Evolutionary conservation across 2,329 filamentous ascomycete species (phyloP).

Genomic region (Bipolaris oryzae): DNA sequence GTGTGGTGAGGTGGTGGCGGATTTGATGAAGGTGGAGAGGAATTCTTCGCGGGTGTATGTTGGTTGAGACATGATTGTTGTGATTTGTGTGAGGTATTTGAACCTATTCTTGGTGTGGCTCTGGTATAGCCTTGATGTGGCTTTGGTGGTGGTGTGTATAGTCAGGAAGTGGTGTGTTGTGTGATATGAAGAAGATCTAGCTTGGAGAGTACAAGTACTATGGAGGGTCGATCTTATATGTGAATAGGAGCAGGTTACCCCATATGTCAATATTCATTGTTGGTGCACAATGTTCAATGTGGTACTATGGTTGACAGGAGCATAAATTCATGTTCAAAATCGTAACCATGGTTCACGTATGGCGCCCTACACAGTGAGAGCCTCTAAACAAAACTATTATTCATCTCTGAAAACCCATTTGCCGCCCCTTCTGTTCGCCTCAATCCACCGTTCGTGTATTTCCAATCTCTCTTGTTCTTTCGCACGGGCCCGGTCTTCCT

Average conservation of each 20-base stretch:
- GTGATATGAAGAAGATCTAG: neutral
- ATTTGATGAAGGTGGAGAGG: neutral
- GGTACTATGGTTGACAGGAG: neutral
- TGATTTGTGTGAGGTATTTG: neutral
- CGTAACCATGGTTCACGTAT: neutral
- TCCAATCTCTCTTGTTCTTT: slow-evolving; percentile 66
- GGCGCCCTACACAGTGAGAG: neutral
- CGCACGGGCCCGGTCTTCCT: slow-evolving; percentile 68
- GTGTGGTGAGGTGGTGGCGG: neutral
- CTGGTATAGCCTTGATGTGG: neutral
- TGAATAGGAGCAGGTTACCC: too few species aligned
- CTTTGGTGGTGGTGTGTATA: too few species aligned
- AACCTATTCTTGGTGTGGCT: too few species aligned
- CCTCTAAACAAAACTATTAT: slow-evolving; percentile 38
- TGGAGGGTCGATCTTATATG: neutral
- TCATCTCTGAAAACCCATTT: slow-evolving; percentile 85
- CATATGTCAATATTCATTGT: neutral
- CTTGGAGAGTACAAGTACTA: neutral
- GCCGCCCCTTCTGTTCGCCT: slow-evolving; percentile 79
- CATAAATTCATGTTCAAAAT: neutral
- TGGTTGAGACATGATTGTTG: neutral
- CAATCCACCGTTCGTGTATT: slow-evolving; percentile 75
- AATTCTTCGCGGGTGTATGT: neutral
- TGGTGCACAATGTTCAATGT: neutral
- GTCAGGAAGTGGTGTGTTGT: too few species aligned